Evolutionary conservation across 176 grass and related monocot genomes (phyloP).

Genomic region (Stipa capillata): DNA sequence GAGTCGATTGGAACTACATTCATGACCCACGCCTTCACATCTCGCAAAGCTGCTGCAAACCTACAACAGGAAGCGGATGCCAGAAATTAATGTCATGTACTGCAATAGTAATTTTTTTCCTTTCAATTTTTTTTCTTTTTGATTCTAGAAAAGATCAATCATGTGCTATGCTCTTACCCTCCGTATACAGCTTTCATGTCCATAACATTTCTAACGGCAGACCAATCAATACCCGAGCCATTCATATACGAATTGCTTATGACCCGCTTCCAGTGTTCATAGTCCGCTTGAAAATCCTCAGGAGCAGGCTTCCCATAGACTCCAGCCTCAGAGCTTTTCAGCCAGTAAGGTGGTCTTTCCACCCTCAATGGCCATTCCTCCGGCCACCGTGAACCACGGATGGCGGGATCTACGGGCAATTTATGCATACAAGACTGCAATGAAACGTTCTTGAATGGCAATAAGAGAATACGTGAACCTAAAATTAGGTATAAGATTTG

Average conservation of each 20-base stretch:
- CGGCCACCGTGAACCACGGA: constrained; percentile 60
- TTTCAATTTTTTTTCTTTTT: background rate
- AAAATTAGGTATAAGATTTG: constrained; percentile 15
- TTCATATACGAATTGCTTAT: constrained; percentile 56
- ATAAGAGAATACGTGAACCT: background rate
- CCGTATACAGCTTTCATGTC: constrained; percentile 88
- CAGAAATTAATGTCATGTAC: background rate
- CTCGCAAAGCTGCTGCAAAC: constrained; percentile 68
- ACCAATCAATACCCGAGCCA: constrained; percentile 68
- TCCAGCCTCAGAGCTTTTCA: constrained; percentile 54
- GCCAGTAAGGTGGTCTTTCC: constrained; percentile 66
- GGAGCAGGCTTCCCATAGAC: constrained; percentile 69
- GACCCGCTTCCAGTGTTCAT: constrained; percentile 68
- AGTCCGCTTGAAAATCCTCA: constrained; percentile 71
- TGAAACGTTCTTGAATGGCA: constrained; percentile 51
- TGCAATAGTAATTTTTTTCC: background rate
- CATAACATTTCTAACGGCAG: constrained; percentile 74
- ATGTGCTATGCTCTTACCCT: constrained; percentile 42
- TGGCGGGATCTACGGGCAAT: constrained; percentile 27
- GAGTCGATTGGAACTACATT: constrained; percentile 68
- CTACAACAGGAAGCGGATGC: constrained; percentile 20
- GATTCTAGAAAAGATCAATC: background rate
- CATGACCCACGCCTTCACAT: constrained; percentile 87
- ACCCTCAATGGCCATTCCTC: constrained; percentile 71
- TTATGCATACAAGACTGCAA: constrained; percentile 74